phyloP scores from a whole-genome alignment of 768 basidiomycete genomes.

The Rhizopogon roseolus region DNA sequence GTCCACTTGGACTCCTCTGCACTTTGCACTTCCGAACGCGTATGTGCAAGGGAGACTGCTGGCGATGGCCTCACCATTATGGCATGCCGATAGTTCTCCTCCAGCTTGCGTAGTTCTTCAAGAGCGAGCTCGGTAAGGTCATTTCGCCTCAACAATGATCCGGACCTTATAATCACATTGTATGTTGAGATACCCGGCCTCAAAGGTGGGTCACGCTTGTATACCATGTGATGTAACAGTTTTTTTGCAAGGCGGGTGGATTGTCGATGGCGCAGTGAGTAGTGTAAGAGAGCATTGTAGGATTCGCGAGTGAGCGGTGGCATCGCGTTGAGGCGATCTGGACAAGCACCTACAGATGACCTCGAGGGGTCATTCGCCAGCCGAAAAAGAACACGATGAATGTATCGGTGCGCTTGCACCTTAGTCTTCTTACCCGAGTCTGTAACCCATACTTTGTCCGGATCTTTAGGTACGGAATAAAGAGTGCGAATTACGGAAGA shows the following conservation, averaged over 20 bases:
- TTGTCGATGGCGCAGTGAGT: constrained; percentile 56
- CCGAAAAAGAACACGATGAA: constrained; percentile 41
- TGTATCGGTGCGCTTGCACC: constrained; percentile 42
- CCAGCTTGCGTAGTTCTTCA: constrained; percentile 23
- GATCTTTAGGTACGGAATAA: constrained; percentile 39
- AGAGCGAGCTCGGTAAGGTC: constrained; percentile 38
- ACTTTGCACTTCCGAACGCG: not conserved
- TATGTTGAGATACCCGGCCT: constrained; percentile 46
- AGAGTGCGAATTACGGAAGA: constrained; percentile 42
- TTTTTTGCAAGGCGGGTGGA: constrained; percentile 42
- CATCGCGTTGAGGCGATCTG: constrained; percentile 12
- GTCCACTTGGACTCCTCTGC: not conserved
- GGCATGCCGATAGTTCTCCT: constrained; percentile 16
- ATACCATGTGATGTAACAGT: constrained; percentile 53
- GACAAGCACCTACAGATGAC: not conserved
- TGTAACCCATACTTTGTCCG: constrained; percentile 34
- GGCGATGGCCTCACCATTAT: constrained; percentile 15
- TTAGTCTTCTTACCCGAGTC: constrained; percentile 15
- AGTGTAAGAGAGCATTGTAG: constrained; percentile 64
- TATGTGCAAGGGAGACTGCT: not conserved
- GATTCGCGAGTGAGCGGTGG: constrained; percentile 34
- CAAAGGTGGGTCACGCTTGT: constrained; percentile 34
- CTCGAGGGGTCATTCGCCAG: constrained; percentile 26
- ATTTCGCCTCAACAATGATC: constrained; percentile 43
- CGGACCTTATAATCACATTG: constrained; percentile 56